Base-by-base conservation (phyloP, 2,329 filamentous ascomycete genomes). In the Pseudocercospora eumusae region DNA sequence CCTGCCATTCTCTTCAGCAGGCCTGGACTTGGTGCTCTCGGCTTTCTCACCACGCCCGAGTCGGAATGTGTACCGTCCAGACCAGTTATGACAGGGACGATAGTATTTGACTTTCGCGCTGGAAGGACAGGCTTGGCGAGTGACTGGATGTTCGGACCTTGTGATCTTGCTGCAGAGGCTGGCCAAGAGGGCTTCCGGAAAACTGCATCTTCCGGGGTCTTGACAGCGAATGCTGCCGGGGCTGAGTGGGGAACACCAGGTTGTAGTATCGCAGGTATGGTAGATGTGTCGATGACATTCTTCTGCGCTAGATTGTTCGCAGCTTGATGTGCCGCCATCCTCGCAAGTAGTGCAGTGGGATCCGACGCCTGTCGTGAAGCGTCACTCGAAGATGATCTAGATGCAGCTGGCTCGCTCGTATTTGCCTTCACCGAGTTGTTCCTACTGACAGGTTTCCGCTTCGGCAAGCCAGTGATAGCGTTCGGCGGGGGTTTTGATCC, bases 1-100 rank as follows among this genome's bases (percentile, higher is more conserved):
- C 75, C 78, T 0, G 75, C 76, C 78, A 82, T 82, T 20, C 80
- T 73, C 53, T 78, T 75, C 53, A 82, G 65, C n/a, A 82, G 65
- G 2, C 76, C 76, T 0, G 79, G 73, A 10, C 77, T 80, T 0
- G 78, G 75, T 7, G 74, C 67, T 23, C 74, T 63, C 3, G 68
- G 71, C 55, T 69, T 71, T 1, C 71, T 70, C 15, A 66, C 40
- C 20, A 47, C 44, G 5, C 64, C 57, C 15, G 61, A 57, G 11
- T 40, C 49, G 18, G 54, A 20, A 15, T 54, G 59, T 6, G 36
- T 53, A 20, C 58, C 42, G 44, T 61, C 62, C 5, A 40, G 9
- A n/a, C 53, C 40, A 20, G 64, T 55, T 7, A 63, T 61, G 40
- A 62, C 53, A 18, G 67, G 62, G 9, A 68, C 52, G 11, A 53